Percentiles rank a stretch among this genome's conserved stretches.
Evolutionary conservation across 257 asterid genomes (phyloP).

Genomic region (Jaltomata sinuosa): DNA sequence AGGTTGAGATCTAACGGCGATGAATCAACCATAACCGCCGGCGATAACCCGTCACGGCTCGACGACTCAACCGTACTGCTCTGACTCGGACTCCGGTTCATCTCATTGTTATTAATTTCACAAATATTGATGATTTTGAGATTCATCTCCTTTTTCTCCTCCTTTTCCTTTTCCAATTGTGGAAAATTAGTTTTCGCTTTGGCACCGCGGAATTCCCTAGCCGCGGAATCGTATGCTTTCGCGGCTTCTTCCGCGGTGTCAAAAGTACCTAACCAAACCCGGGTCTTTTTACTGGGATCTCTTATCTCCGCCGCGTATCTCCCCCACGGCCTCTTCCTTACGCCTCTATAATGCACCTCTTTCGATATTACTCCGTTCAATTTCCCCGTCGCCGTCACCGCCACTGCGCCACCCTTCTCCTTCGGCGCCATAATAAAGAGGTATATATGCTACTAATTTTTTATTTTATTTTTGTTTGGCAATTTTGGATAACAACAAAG

Average conservation of each 20-base stretch:
- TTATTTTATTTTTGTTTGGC: no score
- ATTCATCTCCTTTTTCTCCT: background rate
- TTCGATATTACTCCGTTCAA: background rate
- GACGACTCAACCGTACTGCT: slow-evolving; percentile 42
- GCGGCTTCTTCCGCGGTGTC: slow-evolving; percentile 70
- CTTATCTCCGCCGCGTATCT: slow-evolving; percentile 57
- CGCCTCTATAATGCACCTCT: slow-evolving; percentile 41
- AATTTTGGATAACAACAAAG: background rate
- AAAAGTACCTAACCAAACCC: slow-evolving; percentile 63
- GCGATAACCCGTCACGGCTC: slow-evolving; percentile 10
- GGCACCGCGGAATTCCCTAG: slow-evolving; percentile 46
- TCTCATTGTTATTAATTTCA: background rate
- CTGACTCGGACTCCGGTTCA: slow-evolving; percentile 28
- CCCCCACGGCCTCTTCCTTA: slow-evolving; percentile 59
- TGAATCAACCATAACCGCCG: slow-evolving; percentile 14
- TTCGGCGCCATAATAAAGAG: background rate
- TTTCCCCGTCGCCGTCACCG: slow-evolving; percentile 15
- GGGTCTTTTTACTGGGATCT: slow-evolving; percentile 43
- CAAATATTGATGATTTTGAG: background rate
- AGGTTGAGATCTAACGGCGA: slow-evolving; percentile 19
- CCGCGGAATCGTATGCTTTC: slow-evolving; percentile 50
- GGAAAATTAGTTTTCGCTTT: slow-evolving; percentile 58
- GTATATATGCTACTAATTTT: no score
- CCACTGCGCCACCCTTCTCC: slow-evolving; percentile 12
- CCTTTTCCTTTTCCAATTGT: background rate